Evolutionary conservation across 257 asterid genomes (phyloP), one percentile per base, ranked within the genome.

Genomic region (Ocimum tenuiflorum): DNA sequence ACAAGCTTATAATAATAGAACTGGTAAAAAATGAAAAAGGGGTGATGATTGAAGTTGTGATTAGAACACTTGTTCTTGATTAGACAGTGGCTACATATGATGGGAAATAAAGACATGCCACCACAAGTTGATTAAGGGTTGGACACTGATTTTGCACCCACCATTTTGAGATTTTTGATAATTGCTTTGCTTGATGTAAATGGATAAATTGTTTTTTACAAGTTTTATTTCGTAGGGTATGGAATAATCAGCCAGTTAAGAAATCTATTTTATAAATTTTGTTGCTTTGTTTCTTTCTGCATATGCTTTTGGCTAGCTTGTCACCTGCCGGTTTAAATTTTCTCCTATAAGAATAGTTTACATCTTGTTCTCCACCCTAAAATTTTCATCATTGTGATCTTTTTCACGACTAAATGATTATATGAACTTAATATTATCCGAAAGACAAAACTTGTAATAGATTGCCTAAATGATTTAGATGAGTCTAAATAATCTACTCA

Each of bases 141-240:
- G 66, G 91, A 89, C 59, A 83, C 70, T 69, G 92, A 89, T 86
- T 79, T 86, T 63, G 48, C 89, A 89, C 81, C 95, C 89, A 81
- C 95, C 85, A 39, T 70, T 81, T 60, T 75, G 72, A 79, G 80
- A n/a, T n/a, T n/a, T n/a, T n/a, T n/a, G n/a, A n/a, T n/a, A 33
- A 82, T 67, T 67, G 55, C 49, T 36, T 74, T n/a, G n/a, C n/a
- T n/a, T n/a, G 95, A 86, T 77, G 94, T 84, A 70, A 74, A 89
- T 71, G 72, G 79, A 64, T 65, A 80, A 80, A 58, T 81, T 78
- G 75, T 77, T 72, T 49, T 35, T 10, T 4, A 51, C 52, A 70
- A 29, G 20, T 63, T 82, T 75, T 67, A 70, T 85, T 81, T 85
- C 88, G 84, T 84, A 80, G 77, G 84, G 69, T 69, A 77, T 82